Evolutionary conservation across 208 protist genomes (phyloP), one percentile per base, ranked within the genome.

Genomic region (Trypanosomatidae sp.): DNA sequence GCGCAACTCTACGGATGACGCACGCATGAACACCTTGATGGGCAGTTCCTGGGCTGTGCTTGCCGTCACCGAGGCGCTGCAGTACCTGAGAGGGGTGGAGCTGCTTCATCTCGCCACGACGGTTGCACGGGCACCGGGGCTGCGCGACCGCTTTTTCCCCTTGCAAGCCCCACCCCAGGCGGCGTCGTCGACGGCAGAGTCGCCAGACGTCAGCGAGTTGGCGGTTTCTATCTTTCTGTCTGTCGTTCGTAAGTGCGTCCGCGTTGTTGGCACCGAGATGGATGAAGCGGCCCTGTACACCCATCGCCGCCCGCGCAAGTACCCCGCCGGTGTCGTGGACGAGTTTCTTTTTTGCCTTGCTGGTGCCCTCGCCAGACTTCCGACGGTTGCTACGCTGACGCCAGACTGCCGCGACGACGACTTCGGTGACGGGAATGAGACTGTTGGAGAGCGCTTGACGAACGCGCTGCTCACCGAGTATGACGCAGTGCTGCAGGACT

Each of bases 101-200:
- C 76, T 96, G 71, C 79, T 96, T 30, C 89, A 96, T 70, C 77
- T 91, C 62, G 73, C 83, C 4, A 87, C 89, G 10, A 78, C 82
- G 9, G 66, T 86, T 15, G 33, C 89, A 36, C 89, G 91, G 39
- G 67, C 70, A n/a, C 73, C 82, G 1, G 56, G 52, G 17, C 81
- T 86, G 66, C 83, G 89, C 25, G 56, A 64, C 22, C 66, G 66
- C n/a, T 62, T 89, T 41, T 74, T 91, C 59, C 69, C 75, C 33
- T 46, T 80, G 39, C 9, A 44, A 3, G n/a, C 22, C 19, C 43
- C 59, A 10, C 58, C 53, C 3, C 56, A 44, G 53, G 19, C 13
- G 9, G 9, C 12, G n/a, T n/a, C 28, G 47, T 44, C 19, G 59
- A 66, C 30, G 59, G 39, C 44, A 33, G 28, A 50, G 19, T 50